Conservation (phyloP, 805 yeast genomes). For the Metschnikowia sp. region DNA sequence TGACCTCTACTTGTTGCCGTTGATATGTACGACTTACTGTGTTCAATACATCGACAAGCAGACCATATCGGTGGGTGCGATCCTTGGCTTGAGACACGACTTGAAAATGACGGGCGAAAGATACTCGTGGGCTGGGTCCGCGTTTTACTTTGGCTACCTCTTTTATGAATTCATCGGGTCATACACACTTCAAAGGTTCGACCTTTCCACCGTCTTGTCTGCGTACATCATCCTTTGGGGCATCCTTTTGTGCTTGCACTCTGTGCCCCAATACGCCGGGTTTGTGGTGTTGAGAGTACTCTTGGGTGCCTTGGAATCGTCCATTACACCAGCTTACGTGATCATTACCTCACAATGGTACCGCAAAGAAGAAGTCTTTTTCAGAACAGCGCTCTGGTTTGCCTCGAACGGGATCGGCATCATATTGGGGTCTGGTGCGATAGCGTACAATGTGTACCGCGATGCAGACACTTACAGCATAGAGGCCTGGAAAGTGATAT, state of each 20-base stretch:
- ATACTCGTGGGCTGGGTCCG: conserved; percentile 25
- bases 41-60: conserved; percentile 42
- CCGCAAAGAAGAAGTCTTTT: conserved; percentile 33
- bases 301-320: conserved; percentile 1
- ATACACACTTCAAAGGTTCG: conserved; percentile 1
- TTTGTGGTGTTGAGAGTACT: conserved; percentile 1
- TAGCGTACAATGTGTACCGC: conserved; percentile 49
- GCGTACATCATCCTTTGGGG: conserved; percentile 8
- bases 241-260: neutral
- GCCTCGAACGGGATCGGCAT: conserved; percentile 30
- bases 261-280: conserved; percentile 2
- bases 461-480: conserved; percentile 39
- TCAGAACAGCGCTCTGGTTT: conserved; percentile 31
- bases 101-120: conserved; percentile 24
- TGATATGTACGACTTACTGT: conserved; percentile 32
- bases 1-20: conserved; percentile 49
- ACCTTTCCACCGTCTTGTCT: neutral
- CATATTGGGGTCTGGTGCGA: conserved; percentile 27
- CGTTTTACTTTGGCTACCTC: conserved; percentile 13
- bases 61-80: conserved; percentile 34
- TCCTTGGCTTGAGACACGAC: conserved; percentile 48
- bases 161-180: conserved; percentile 1
- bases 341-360: conserved; percentile 56
- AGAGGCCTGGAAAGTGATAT: conserved; percentile 36
- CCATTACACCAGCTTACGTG: conserved; percentile 3